Conservation (phyloP, 2,329 filamentous ascomycete species). For the Nemania abortiva region DNA sequence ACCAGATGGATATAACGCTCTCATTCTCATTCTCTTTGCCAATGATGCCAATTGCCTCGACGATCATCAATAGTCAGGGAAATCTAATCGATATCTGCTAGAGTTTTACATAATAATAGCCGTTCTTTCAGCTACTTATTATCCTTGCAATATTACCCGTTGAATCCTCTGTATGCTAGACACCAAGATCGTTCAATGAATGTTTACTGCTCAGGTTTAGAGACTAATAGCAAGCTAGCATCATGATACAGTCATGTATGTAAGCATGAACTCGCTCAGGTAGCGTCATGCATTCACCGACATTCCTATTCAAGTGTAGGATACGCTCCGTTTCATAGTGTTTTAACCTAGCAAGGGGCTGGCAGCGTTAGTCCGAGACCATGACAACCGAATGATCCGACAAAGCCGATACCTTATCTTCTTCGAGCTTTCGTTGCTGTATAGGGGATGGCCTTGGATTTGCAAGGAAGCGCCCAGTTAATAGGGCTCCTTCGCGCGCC, state of each 20-base stretch:
- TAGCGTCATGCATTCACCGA: conserved; percentile 3
- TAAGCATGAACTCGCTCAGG: conserved; percentile 6
- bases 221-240: background rate
- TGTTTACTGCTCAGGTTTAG: background rate
- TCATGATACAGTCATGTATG: conserved; percentile 1
- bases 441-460: background rate
- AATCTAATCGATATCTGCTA: background rate
- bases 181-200: background rate
- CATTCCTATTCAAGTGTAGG: conserved; percentile 27
- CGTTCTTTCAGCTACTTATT: background rate
- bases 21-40: too few species aligned
- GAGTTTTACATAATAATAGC: background rate
- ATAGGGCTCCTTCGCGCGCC: background rate
- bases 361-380: conserved; percentile 7
- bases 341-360: background rate
- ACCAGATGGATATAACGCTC: too few species aligned
- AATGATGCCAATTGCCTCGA: too few species aligned
- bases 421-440: background rate
- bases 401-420: background rate
- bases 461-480: background rate
- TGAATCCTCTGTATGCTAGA: background rate
- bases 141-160: background rate
- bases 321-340: conserved; percentile 1
- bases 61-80: too few species aligned
- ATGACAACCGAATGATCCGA: conserved; percentile 13